Evolutionary conservation across 2,329 filamentous ascomycete species (phyloP), one percentile per base, ranked within the genome.

Genomic region (Penicillium rolfsii): DNA sequence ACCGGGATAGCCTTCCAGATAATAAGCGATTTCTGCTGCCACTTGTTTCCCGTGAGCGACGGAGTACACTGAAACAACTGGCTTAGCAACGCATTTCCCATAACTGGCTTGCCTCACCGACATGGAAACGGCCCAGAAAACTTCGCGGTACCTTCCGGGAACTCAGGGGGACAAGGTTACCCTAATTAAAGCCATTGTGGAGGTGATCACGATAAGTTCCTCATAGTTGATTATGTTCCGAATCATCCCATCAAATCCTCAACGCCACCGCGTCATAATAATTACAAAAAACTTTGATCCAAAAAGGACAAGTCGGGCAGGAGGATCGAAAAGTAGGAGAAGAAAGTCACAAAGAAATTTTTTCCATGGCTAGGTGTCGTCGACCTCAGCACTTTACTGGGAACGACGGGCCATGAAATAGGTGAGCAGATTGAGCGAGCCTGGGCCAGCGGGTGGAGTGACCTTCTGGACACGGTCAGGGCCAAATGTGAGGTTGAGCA

Each of bases 371-470:
- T 22, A 22, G 33, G 35, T 30, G 30, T 33, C 40, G 14, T 19
- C 14, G 16, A 14, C 6, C 22, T 22, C 28, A 22, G 16, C 4
- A 36, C 9, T 28, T 64, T 54, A 69, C 57, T 68, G 68, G 8
- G 65, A 65, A 22, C 65, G 64, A 9, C 67, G 67, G 14, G 67
- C 67, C 67, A 76, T 74, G 64, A 75, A 78, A 62, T 78, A 78
- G 6, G 73, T 73, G 28, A 78, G 60, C 35, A 78, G 65, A 30
- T 75, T 75, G 41, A 73, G 70, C 12, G 74, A 70, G 22, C 71
- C 70, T 52, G 72, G 73, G 8, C 62, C 67, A 12, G 71, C 69
- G 12, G 69, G 64, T 19, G 70, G 73, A 4, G 76, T 66, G 40
- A 76, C 64, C 55, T 69, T 66, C 64, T 73, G 74, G 16, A 70